These are phyloP conservation scores for Pleomassaria siparia DNA, from an alignment of 2,329 filamentous ascomycete species.

Conservation along the genomic window DNA sequence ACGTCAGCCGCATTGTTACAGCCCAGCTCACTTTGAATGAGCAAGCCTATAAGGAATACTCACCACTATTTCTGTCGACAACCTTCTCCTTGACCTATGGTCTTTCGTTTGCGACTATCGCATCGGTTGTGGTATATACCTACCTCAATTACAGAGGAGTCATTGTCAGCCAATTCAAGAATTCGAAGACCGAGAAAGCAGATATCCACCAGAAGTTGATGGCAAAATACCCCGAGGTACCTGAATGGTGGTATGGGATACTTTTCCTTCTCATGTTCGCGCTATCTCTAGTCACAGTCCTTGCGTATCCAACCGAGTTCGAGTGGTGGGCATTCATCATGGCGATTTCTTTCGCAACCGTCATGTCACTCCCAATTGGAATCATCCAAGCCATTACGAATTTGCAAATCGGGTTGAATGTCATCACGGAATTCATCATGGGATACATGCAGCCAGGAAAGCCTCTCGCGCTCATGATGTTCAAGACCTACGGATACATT, in stretches of 20 bases:
- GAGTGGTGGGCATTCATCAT: slow-evolving; percentile 73
- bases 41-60: slow-evolving; percentile 64
- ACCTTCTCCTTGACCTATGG: slow-evolving; percentile 72
- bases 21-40: slow-evolving; percentile 64
- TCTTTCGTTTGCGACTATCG: slow-evolving; percentile 70
- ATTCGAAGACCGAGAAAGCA: slow-evolving; percentile 56
- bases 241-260: slow-evolving; percentile 59
- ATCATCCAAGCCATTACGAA: slow-evolving; percentile 62
- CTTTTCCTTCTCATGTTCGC: slow-evolving; percentile 55
- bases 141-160: slow-evolving; percentile 65
- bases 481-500: slow-evolving; percentile 31
- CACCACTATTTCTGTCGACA: slow-evolving; percentile 65
- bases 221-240: slow-evolving; percentile 57
- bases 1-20: slow-evolving; percentile 65
- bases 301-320: slow-evolving; percentile 66
- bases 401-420: slow-evolving; percentile 67
- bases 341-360: slow-evolving; percentile 63
- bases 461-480: slow-evolving; percentile 67
- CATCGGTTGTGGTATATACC: slow-evolving; percentile 64
- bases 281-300: slow-evolving; percentile 49
- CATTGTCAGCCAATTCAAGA: slow-evolving; percentile 64
- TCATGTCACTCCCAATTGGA: slow-evolving; percentile 28
- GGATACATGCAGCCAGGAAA: slow-evolving; percentile 73
- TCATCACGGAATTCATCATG: slow-evolving; percentile 55
- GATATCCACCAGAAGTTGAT: slow-evolving; percentile 57